A percentile compares a stretch with the other conserved stretches of the same genome.
Evolutionary conservation across 2,329 filamentous ascomycete genomes (phyloP).

Genomic region (Phyllosticta ampelicida): DNA sequence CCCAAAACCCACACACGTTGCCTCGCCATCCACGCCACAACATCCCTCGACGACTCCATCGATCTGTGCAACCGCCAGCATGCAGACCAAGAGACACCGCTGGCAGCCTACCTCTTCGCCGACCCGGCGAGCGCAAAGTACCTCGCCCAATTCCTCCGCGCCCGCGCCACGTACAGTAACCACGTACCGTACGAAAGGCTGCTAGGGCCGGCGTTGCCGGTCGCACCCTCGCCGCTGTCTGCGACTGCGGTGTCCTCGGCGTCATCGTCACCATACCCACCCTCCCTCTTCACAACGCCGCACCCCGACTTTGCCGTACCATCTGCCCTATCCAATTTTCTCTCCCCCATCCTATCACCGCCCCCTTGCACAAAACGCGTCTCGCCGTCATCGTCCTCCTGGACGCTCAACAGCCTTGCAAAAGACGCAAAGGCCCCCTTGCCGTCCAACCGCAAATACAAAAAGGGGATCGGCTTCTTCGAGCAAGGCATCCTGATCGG

Average conservation of each 20-base stretch:
- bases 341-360: slow-evolving; percentile 9
- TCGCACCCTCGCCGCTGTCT: slow-evolving; percentile 17
- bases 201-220: slow-evolving; percentile 27
- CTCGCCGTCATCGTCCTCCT: neutral
- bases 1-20: slow-evolving; percentile 32
- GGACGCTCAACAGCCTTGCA: neutral
- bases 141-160: slow-evolving; percentile 44
- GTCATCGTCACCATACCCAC: slow-evolving; percentile 22
- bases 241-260: slow-evolving; percentile 30
- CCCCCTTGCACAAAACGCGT: neutral
- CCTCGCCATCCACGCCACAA: slow-evolving; percentile 38
- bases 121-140: slow-evolving; percentile 45
- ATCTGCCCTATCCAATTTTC: slow-evolving; percentile 5
- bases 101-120: slow-evolving; percentile 45
- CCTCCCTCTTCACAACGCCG: slow-evolving; percentile 34
- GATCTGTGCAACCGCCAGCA: slow-evolving; percentile 29
- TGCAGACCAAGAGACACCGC: slow-evolving; percentile 18
- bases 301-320: slow-evolving; percentile 31
- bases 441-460: slow-evolving; percentile 23
- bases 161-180: slow-evolving; percentile 44
- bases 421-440: slow-evolving; percentile 16
- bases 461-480: slow-evolving; percentile 28
- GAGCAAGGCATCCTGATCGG: slow-evolving; percentile 29
- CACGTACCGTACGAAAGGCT: slow-evolving; percentile 43
- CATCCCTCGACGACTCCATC: slow-evolving; percentile 45